Evolutionary conservation across 495 filamentous ascomycete species (phyloP), one percentile per base, ranked within the genome.

Genomic region (Penicillium crystallinum): DNA sequence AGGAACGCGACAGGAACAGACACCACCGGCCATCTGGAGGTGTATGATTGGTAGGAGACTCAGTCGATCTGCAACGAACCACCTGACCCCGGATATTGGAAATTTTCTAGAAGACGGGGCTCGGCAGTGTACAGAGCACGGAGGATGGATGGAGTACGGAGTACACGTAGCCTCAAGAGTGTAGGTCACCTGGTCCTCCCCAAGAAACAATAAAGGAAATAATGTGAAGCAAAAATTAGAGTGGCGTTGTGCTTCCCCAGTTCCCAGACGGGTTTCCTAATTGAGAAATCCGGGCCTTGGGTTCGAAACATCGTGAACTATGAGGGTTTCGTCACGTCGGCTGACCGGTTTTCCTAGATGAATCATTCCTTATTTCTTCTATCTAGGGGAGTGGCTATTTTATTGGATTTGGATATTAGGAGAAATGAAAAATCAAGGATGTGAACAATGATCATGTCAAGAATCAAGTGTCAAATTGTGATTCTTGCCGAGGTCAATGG

Each of bases 231-330:
- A 22, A 27, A 37, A 38, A 38, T 35, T 19, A 17, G 22, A 41
- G 48, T 50, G 48, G 48, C 48, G 48, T 50, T 40, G 22, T 22
- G 15, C 25, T 34, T 42, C 48, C 48, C 47, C 35, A 35, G 46
- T 22, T 39, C 45, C 45, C 35, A 49, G 35, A 40, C 47, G 48
- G 48, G 14, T 33, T 50, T 33, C 48, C 48, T 19, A 22, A 50
- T 31, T 3, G 11, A 50, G 48, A 50, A 41, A 41, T 50, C 48
- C 47, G 47, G 37, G 6, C 47, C 36, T 49, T n/a, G 33, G 14
- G 17, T 49, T 22, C 46, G 29, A 29, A 42, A 17, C 25, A 50
- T 50, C 47, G 47, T 41, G 23, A 27, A 27, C 23, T 27, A 27
- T 27, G 29, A 31, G 36, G n/a, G 19, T 18, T 39, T 29, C 11